A percentile compares a stretch with the other conserved stretches of the same genome.
phyloP scores from a whole-genome alignment of 345 rosid species.

The Lumnitzera racemosa region DNA sequence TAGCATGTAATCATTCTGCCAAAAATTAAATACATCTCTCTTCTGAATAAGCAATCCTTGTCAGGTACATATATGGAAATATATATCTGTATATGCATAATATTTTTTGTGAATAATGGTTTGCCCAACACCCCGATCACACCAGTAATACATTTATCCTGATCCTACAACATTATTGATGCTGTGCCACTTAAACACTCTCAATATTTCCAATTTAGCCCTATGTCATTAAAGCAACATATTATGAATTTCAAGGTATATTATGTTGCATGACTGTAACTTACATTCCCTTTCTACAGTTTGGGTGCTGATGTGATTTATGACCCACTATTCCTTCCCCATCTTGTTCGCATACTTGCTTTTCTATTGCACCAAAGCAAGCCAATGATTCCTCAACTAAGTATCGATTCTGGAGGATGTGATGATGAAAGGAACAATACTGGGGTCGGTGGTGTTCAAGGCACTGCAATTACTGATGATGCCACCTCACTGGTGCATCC shows the following conservation, averaged over 20 bases:
- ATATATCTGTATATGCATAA: too few species aligned
- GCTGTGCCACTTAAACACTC: not conserved
- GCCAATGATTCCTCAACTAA: not conserved
- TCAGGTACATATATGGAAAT: too few species aligned
- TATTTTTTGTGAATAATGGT: too few species aligned
- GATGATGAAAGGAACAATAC: not conserved
- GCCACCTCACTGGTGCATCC: conserved; percentile 10
- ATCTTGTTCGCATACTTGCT: conserved; percentile 51
- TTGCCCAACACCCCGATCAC: too few species aligned
- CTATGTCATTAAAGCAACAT: not conserved
- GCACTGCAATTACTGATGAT: conserved; percentile 4
- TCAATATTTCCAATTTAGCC: not conserved
- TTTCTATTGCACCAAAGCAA: conserved; percentile 35
- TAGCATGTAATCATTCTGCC: too few species aligned
- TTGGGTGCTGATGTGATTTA: conserved; percentile 84
- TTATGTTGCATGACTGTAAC: not conserved
- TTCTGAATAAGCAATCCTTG: too few species aligned
- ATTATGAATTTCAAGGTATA: not conserved
- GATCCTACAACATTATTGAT: too few species aligned
- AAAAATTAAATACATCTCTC: too few species aligned
- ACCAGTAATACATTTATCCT: too few species aligned
- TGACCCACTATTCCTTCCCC: conserved; percentile 62
- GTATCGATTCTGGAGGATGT: conserved; percentile 1
- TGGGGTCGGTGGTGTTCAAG: too few species aligned
- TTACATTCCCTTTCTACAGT: conserved; percentile 21